Percentiles rank a stretch among this genome's conserved stretches.
Conservation (phyloP, 2,329 filamentous ascomycete species). For the Polychaeton citri region DNA sequence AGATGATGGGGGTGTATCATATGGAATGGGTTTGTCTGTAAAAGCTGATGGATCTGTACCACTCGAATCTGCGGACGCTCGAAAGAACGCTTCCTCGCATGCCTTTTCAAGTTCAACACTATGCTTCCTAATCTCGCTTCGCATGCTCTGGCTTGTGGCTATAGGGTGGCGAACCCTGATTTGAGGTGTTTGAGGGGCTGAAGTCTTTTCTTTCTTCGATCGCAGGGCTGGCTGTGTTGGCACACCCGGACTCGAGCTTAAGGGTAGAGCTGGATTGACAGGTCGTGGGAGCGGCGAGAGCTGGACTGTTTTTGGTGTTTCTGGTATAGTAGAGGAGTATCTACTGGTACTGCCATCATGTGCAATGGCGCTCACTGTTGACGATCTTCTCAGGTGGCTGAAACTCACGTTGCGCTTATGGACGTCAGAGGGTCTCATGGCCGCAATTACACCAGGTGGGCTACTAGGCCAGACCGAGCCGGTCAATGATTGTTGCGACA, state of each 20-base stretch:
- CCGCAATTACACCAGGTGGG: conserved; percentile 27
- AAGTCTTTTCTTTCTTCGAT: conserved; percentile 22
- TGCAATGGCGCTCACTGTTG: conserved; percentile 22
- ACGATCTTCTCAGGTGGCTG: conserved; percentile 38
- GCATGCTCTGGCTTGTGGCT: conserved; percentile 41
- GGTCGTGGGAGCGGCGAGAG: conserved; percentile 18
- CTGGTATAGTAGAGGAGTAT: conserved; percentile 2
- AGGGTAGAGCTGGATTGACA: conserved; percentile 9
- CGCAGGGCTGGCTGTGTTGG: conserved; percentile 16
- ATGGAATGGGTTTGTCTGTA: conserved; percentile 26
- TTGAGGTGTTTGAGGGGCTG: conserved; percentile 14
- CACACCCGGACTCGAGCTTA: conserved; percentile 18
- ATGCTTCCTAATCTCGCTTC: conserved; percentile 70
- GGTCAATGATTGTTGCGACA: conserved; percentile 28
- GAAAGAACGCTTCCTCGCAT: conserved; percentile 85
- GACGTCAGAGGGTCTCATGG: conserved; percentile 36
- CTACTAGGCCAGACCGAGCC: conserved; percentile 36
- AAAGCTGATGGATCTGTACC: conserved; percentile 25
- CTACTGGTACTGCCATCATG: not conserved
- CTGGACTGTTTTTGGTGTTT: conserved; percentile 3
- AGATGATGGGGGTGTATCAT: conserved; percentile 40
- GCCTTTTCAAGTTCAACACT: conserved; percentile 77
- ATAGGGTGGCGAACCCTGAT: conserved; percentile 24
- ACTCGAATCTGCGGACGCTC: conserved; percentile 43
- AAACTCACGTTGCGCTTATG: conserved; percentile 53